These are phyloP conservation scores for Syncephalastrum monosporum DNA, from an alignment of 371 early-diverging fungal genomes.

Conservation along the genomic window DNA sequence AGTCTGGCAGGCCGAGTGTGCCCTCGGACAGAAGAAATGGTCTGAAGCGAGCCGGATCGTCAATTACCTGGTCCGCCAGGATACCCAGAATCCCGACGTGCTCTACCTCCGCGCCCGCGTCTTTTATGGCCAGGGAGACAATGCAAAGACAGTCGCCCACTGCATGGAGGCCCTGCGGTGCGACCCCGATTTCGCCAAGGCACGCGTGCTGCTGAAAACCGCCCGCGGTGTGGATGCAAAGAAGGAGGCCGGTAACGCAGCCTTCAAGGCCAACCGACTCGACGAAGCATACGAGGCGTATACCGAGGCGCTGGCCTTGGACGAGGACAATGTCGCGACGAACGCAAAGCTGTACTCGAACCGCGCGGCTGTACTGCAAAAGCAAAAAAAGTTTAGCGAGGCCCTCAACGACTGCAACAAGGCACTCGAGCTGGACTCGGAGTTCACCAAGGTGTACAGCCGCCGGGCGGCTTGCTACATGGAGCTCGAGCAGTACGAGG, in stretches of 20 bases:
- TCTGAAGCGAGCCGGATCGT: conserved; percentile 69
- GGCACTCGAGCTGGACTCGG: conserved; percentile 65
- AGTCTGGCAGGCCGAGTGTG: conserved; percentile 68
- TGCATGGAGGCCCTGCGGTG: conserved; percentile 72
- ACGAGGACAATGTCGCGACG: conserved; percentile 64
- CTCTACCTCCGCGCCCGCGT: conserved; percentile 71
- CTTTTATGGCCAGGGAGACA: conserved; percentile 73
- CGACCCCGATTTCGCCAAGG: conserved; percentile 78
- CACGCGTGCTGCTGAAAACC: conserved; percentile 63
- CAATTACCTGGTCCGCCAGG: conserved; percentile 54
- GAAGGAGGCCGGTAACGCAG: conserved; percentile 77
- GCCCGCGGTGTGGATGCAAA: conserved; percentile 61
- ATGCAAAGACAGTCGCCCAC: conserved; percentile 57
- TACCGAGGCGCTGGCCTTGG: conserved; percentile 67
- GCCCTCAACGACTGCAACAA: conserved; percentile 69
- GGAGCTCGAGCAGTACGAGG: conserved; percentile 77
- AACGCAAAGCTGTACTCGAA: conserved; percentile 77
- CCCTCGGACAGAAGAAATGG: conserved; percentile 66
- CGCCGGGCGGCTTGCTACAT: conserved; percentile 77
- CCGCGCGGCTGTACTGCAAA: conserved; percentile 70
- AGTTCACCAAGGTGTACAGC: conserved; percentile 71
- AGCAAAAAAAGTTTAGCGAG: conserved; percentile 59
- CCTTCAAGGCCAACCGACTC: conserved; percentile 61
- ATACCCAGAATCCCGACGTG: conserved; percentile 76
- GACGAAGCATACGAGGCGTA: conserved; percentile 73